These are phyloP conservation scores for Boletus bicolor DNA, from an alignment of 768 basidiomycete genomes.

Conservation along the genomic window DNA sequence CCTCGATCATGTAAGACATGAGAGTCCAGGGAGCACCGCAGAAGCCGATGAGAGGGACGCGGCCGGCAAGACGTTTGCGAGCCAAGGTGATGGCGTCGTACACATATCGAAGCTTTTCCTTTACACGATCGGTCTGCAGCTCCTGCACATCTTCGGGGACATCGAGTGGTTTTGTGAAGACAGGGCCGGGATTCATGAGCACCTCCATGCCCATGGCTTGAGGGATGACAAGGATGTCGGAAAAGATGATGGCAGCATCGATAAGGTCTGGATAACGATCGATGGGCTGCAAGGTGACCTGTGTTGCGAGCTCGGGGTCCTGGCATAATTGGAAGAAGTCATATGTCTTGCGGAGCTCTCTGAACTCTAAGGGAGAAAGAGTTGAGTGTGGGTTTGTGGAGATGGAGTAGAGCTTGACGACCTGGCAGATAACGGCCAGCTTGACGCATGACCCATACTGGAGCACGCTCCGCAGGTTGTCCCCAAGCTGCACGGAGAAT, in stretches of 20 bases:
- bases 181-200: constrained; percentile 89
- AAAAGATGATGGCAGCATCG: constrained; percentile 97
- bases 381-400: background rate
- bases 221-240: constrained; percentile 95
- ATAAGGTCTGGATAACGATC: constrained; percentile 80
- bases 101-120: constrained; percentile 85
- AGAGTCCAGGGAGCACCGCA: constrained; percentile 98
- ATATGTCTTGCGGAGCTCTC: constrained; percentile 77
- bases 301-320: constrained; percentile 82
- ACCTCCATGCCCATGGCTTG: constrained; percentile 98
- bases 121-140: constrained; percentile 69
- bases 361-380: constrained; percentile 63
- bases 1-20: constrained; percentile 98
- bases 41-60: constrained; percentile 96
- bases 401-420: constrained; percentile 29
- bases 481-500: constrained; percentile 85
- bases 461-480: constrained; percentile 86
- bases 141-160: constrained; percentile 70
- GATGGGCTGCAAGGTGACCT: constrained; percentile 93
- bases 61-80: constrained; percentile 73
- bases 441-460: constrained; percentile 99
- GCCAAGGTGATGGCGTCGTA: constrained; percentile 89
- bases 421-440: constrained; percentile 95
- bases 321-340: constrained; percentile 96
- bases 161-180: constrained; percentile 82